Evolutionary conservation across 2,329 filamentous ascomycete species (phyloP).

Genomic region (Diatrype stigma): DNA sequence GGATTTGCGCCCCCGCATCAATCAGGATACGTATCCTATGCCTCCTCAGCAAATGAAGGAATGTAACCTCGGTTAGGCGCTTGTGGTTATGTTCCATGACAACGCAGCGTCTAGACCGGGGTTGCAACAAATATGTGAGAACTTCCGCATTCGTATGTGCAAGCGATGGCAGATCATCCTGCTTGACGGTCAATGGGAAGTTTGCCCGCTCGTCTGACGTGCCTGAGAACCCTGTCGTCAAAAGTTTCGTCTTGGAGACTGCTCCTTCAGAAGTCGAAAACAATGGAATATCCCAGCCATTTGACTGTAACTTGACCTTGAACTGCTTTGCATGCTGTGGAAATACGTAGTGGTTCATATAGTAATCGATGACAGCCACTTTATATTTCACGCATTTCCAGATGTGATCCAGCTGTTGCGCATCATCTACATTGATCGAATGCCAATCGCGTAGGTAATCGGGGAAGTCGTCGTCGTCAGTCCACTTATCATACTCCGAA

Average conservation of each 20-base stretch:
- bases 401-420: conserved; percentile 43
- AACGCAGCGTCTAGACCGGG: conserved; percentile 45
- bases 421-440: conserved; percentile 56
- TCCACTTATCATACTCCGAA: conserved; percentile 51
- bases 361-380: conserved; percentile 54
- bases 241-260: conserved; percentile 14
- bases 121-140: conserved; percentile 51
- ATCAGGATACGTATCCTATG: conserved; percentile 51
- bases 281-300: conserved; percentile 63
- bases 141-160: conserved; percentile 62
- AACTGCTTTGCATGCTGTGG: conserved; percentile 63
- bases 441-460: conserved; percentile 47
- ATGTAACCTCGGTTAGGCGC: conserved; percentile 38
- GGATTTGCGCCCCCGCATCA: conserved; percentile 60
- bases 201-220: not conserved
- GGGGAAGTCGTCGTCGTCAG: conserved; percentile 37
- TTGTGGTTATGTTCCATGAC: conserved; percentile 28
- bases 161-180: conserved; percentile 54
- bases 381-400: conserved; percentile 47
- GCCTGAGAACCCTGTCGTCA: conserved; percentile 66
- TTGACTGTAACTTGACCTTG: conserved; percentile 56
- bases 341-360: conserved; percentile 61
- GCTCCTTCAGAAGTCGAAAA: conserved; percentile 22
- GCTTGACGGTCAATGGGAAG: conserved; percentile 53
- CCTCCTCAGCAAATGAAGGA: conserved; percentile 37